Evolutionary conservation across 495 filamentous ascomycete genomes (phyloP).

Genomic region (Elasticomyces elasticus): DNA sequence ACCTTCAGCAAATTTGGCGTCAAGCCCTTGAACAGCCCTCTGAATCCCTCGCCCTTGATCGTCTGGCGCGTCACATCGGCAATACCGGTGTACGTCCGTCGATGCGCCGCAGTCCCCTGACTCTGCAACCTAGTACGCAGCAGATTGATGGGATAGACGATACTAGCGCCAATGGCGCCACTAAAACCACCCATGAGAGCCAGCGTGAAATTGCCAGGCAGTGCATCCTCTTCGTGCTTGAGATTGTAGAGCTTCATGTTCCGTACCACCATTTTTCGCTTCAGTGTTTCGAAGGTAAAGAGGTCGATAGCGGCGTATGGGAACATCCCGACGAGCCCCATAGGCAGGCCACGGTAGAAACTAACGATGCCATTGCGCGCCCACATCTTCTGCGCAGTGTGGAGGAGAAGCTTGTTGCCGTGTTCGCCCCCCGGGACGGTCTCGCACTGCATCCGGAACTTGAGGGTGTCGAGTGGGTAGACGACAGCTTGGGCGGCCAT

Average conservation of each 20-base stretch:
- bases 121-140: conserved; percentile 88
- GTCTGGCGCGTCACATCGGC: conserved; percentile 77
- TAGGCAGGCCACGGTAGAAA: conserved; percentile 85
- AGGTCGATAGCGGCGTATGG: conserved; percentile 96
- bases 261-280: conserved; percentile 56
- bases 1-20: conserved; percentile 96
- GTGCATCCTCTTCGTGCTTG: conserved; percentile 64
- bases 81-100: conserved; percentile 79
- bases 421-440: conserved; percentile 73
- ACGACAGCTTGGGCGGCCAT: conserved; percentile 91
- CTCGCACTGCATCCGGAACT: conserved; percentile 96
- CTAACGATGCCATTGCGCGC: conserved; percentile 57
- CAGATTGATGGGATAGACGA: conserved; percentile 92
- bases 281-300: conserved; percentile 87
- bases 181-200: conserved; percentile 79
- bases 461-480: conserved; percentile 93
- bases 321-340: conserved; percentile 92
- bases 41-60: conserved; percentile 66
- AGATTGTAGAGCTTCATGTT: conserved; percentile 47
- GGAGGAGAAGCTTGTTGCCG: conserved; percentile 74
- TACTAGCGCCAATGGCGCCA: conserved; percentile 83
- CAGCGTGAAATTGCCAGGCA: conserved; percentile 64
- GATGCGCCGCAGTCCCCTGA: conserved; percentile 86
- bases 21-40: conserved; percentile 87
- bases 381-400: conserved; percentile 78